phyloP scores from a whole-genome alignment of 78 protist genomes.

The Cavenderia fasciculata region DNA sequence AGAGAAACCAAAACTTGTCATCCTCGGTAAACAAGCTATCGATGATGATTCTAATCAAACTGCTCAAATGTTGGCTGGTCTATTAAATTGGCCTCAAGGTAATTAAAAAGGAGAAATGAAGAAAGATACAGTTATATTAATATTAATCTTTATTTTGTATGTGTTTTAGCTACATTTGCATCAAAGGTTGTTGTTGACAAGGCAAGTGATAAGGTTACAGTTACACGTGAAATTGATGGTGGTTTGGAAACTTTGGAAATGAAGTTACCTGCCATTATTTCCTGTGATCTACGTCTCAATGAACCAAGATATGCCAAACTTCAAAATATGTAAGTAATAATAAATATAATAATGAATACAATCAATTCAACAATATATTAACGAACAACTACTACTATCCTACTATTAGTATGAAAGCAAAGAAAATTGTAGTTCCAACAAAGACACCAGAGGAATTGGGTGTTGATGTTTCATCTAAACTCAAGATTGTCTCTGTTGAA shows the following conservation, averaged over 20 bases:
- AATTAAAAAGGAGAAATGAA: background rate
- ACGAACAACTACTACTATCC: no score
- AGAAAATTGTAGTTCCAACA: slow-evolving; percentile 91
- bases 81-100: slow-evolving; percentile 95
- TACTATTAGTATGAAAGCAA: slow-evolving; percentile 86
- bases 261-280: slow-evolving; percentile 95
- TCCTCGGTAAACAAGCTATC: slow-evolving; percentile 97
- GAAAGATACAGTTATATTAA: background rate
- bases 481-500: slow-evolving; percentile 70
- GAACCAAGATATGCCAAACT: slow-evolving; percentile 97
- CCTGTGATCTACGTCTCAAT: slow-evolving; percentile 96
- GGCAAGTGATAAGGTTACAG: slow-evolving; percentile 20
- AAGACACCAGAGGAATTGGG: slow-evolving; percentile 83
- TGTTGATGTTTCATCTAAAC: slow-evolving; percentile 83
- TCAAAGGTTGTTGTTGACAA: slow-evolving; percentile 82
- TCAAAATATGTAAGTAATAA: slow-evolving; percentile 92
- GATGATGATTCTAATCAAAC: slow-evolving; percentile 97
- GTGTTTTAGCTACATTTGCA: slow-evolving; percentile 85
- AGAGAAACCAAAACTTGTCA: slow-evolving; percentile 62
- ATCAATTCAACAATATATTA: background rate
- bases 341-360: no score
- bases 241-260: slow-evolving; percentile 93
- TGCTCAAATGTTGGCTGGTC: slow-evolving; percentile 94
- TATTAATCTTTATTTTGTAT: background rate
- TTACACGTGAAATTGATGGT: slow-evolving; percentile 96